Evolutionary conservation across 768 basidiomycete species (phyloP).

Genomic region (Rhodocollybia butyracea): DNA sequence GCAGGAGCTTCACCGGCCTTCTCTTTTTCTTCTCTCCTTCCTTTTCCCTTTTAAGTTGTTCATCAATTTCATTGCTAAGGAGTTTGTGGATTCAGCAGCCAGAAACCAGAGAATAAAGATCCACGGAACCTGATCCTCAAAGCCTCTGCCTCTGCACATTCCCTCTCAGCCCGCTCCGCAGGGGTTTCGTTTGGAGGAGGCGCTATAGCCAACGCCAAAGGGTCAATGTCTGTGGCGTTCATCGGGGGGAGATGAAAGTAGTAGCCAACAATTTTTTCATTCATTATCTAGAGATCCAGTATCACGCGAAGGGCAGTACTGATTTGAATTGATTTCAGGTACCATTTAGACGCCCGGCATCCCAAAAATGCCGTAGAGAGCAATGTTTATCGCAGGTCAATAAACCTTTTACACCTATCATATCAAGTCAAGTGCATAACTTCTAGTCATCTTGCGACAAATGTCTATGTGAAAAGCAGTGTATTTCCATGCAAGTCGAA

Average conservation of each 20-base stretch:
- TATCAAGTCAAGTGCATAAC: too few species aligned
- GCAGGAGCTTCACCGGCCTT: constrained; percentile 68
- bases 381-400: too few species aligned
- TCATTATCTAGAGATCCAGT: constrained; percentile 7
- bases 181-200: constrained; percentile 64
- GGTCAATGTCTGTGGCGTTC: constrained; percentile 49
- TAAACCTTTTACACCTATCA: too few species aligned
- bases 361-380: too few species aligned
- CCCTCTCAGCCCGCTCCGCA: constrained; percentile 50
- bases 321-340: constrained; percentile 2
- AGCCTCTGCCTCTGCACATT: constrained; percentile 61
- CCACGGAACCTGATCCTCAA: constrained; percentile 38
- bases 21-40: constrained; percentile 57
- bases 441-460: too few species aligned
- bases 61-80: constrained; percentile 70
- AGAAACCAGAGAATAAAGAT: background rate
- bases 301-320: background rate
- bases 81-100: background rate
- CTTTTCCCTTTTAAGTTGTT: constrained; percentile 60
- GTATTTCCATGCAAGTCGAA: too few species aligned
- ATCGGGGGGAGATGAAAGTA: background rate
- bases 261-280: background rate
- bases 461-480: too few species aligned
- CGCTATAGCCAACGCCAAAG: constrained; percentile 54
- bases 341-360: background rate